Percentiles rank a stretch among this genome's conserved stretches.
These are phyloP conservation scores for Syzygium oleosum DNA, from an alignment of 345 rosid species.

Conservation along the genomic window DNA sequence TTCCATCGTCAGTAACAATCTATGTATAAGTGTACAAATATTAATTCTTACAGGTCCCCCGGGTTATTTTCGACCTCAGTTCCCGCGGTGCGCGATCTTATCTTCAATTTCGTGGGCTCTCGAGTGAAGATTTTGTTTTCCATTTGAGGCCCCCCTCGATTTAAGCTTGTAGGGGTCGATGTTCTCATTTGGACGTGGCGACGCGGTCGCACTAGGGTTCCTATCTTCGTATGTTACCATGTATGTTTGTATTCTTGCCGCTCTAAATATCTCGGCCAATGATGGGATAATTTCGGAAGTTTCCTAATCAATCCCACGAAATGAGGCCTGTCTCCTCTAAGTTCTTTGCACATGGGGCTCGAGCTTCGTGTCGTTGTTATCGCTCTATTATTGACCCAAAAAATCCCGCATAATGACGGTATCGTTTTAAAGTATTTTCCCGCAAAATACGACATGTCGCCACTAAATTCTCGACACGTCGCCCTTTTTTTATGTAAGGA, in stretches of 20 bases:
- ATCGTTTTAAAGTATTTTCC: not conserved
- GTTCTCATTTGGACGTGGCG: not conserved
- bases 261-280: not conserved
- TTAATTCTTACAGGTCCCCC: no score
- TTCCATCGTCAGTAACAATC: no score
- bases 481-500: not conserved
- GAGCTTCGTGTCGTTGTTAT: not conserved
- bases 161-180: no score
- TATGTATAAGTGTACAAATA: no score
- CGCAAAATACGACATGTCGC: not conserved
- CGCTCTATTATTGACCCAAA: not conserved
- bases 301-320: not conserved
- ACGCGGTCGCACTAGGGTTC: not conserved
- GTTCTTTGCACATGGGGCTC: no score
- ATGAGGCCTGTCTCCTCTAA: no score
- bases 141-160: not conserved
- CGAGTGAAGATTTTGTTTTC: not conserved
- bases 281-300: not conserved
- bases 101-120: not conserved
- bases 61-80: no score
- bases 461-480: not conserved
- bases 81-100: not conserved
- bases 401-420: not conserved
- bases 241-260: no score
- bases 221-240: no score